These are phyloP conservation scores for Pseudoneurospora amorphoporcata DNA, from an alignment of 495 filamentous ascomycete species.

Conservation along the genomic window DNA sequence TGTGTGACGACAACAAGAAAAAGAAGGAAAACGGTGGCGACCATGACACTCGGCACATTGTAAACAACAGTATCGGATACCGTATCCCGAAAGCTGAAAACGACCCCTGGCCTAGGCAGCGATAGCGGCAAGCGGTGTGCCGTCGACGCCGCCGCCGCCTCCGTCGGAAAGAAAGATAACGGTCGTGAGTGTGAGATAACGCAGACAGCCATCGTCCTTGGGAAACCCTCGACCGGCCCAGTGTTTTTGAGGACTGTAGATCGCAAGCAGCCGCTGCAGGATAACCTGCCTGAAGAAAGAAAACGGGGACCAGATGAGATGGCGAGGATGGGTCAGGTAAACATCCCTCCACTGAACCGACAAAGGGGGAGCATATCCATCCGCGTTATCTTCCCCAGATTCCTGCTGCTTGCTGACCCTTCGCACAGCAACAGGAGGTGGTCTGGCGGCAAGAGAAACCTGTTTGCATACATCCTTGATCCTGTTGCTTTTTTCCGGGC, in stretches of 20 bases:
- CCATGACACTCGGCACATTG: background rate
- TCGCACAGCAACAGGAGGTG: background rate
- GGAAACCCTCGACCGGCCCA: background rate
- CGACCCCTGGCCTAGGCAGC: background rate
- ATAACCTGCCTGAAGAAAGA: background rate
- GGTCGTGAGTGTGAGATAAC: background rate
- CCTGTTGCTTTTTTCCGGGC: background rate
- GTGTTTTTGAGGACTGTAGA: background rate
- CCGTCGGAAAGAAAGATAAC: background rate
- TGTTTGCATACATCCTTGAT: background rate
- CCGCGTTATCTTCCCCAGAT: background rate
- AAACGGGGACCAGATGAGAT: background rate
- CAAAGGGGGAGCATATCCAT: background rate
- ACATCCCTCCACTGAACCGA: background rate
- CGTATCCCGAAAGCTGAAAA: background rate
- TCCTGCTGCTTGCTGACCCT: background rate
- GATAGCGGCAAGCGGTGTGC: background rate
- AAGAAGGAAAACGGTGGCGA: background rate
- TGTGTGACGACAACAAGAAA: background rate
- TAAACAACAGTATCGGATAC: background rate
- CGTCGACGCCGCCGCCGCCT: background rate
- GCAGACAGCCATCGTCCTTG: background rate
- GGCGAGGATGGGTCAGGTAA: background rate
- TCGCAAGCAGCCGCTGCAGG: background rate
- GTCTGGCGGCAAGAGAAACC: background rate